Base-by-base conservation (phyloP, 2,329 filamentous ascomycete species). In the Diaporthe helianthi region DNA sequence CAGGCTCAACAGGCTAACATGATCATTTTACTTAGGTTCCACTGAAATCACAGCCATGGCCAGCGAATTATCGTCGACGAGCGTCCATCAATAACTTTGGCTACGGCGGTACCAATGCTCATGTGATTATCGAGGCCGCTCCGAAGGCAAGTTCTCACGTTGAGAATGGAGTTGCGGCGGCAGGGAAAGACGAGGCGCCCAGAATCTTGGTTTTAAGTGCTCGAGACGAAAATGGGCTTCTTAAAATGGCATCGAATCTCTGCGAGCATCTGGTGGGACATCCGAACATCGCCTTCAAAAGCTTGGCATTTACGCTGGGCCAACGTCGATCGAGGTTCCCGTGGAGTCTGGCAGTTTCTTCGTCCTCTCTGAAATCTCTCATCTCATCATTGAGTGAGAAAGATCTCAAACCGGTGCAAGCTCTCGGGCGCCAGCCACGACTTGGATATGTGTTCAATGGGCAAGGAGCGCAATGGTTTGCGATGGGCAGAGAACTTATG, bases 61-160 rank as follows among this genome's bases (percentile, higher is more conserved):
- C 49, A 52, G 13, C 6, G 10, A 9, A 12, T 8, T 52, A 19
- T n/a, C 33, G 6, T 71, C 69, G 69, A 58, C 71, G 51, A 49
- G 75, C 72, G n/a, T 71, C 22, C 65, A 75, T 83, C 54, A 81
- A 81, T 68, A 80, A 78, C 8, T 84, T 83, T 68, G 82, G 83
- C 2, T 83, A 81, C 26, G 82, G 83, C 12, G 83, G 83, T 41
- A 79, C 79, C 19, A 84, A 83, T 68, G 79, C 78, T 0, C 82
- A 84, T 68, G 76, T 76, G 4, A 79, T 84, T 12, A 69, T 84
- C 46, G 76, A 79, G 58, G 63, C 67, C 2, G 26, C 49, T 31
- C 49, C 26, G 29, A n/a, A 47, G 3, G 3, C 5, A 33, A 26
- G 49, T 1, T 8, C 0, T 8, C 7, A 15, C 8, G 12, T 9